phyloP scores from a whole-genome alignment of 495 filamentous ascomycete species.

The Glonium stellatum region DNA sequence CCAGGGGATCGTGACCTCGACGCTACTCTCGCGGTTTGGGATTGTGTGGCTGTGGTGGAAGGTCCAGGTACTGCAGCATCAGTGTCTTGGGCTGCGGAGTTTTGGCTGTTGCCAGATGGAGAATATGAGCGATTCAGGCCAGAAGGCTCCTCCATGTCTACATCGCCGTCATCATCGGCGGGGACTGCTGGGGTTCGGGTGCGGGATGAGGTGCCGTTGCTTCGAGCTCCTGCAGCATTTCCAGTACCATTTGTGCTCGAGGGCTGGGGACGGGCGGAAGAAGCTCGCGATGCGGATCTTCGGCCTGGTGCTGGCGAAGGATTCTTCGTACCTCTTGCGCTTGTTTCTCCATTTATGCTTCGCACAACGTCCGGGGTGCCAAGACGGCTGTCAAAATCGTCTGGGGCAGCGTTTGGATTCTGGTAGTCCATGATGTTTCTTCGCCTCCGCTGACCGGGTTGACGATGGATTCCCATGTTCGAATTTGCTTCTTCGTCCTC shows the following conservation, averaged over 20 bases:
- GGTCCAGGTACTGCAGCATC: slow-evolving; percentile 1
- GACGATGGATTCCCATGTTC: slow-evolving; percentile 60
- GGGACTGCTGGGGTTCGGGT: slow-evolving; percentile 10
- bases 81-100: neutral
- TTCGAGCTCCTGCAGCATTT: neutral
- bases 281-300: slow-evolving; percentile 18
- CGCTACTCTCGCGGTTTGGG: neutral
- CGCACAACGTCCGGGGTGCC: slow-evolving; percentile 11
- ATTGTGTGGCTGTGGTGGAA: neutral
- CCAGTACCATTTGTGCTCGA: slow-evolving; percentile 5
- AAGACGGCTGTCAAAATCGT: slow-evolving; percentile 38
- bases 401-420: slow-evolving; percentile 52
- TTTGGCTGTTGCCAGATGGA: neutral
- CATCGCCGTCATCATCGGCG: slow-evolving; percentile 26
- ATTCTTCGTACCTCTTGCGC: neutral
- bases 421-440: slow-evolving; percentile 65
- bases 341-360: slow-evolving; percentile 20
- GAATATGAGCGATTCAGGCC: neutral
- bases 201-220: slow-evolving; percentile 16
- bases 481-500: slow-evolving; percentile 82
- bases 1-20: slow-evolving; percentile 11
- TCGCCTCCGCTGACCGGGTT: slow-evolving; percentile 52
- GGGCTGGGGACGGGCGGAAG: slow-evolving; percentile 10
- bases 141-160: slow-evolving; percentile 23
- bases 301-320: slow-evolving; percentile 11